Percentiles rank a stretch among this genome's conserved stretches.
phyloP scores from a whole-genome alignment of 768 basidiomycete genomes.

The Hypholoma sublateritium region DNA sequence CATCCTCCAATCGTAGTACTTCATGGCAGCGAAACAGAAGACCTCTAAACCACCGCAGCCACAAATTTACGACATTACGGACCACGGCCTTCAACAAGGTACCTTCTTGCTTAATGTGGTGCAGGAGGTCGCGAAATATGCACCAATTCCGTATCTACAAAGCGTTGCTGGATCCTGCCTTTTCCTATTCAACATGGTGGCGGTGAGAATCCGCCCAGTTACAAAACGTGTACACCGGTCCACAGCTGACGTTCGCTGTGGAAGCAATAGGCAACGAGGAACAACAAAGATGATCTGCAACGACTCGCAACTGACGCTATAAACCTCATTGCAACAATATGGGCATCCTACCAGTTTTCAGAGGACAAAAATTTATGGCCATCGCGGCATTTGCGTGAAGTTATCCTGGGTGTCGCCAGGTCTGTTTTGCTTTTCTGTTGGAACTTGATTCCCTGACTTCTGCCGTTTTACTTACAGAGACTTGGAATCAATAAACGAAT shows the following conservation, averaged over 20 bases:
- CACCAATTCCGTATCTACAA: slow-evolving; percentile 19
- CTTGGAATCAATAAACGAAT: not conserved
- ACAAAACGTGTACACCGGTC: not conserved
- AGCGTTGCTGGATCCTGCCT: slow-evolving; percentile 16
- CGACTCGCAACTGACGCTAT: slow-evolving; percentile 12
- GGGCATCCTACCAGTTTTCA: slow-evolving; percentile 9
- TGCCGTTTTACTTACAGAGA: not conserved
- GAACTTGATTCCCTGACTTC: not conserved
- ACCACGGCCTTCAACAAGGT: slow-evolving; percentile 4
- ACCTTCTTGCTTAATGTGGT: slow-evolving; percentile 8
- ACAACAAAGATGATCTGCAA: slow-evolving; percentile 15
- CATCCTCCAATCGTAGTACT: no score
- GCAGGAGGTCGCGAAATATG: slow-evolving; percentile 11
- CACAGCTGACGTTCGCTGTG: not conserved
- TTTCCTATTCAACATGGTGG: slow-evolving; percentile 13
- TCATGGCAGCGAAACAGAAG: no score
- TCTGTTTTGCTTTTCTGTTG: not conserved
- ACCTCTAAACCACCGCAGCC: no score
- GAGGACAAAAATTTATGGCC: slow-evolving; percentile 12
- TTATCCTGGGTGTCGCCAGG: not conserved
- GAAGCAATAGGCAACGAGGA: slow-evolving; percentile 9
- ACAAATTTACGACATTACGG: not conserved
- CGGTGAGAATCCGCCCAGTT: slow-evolving; percentile 10
- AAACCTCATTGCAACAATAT: slow-evolving; percentile 12
- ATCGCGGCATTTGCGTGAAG: slow-evolving; percentile 1